phyloP scores from a whole-genome alignment of 2,329 filamentous ascomycete species.

The Trichoderma lentiforme region DNA sequence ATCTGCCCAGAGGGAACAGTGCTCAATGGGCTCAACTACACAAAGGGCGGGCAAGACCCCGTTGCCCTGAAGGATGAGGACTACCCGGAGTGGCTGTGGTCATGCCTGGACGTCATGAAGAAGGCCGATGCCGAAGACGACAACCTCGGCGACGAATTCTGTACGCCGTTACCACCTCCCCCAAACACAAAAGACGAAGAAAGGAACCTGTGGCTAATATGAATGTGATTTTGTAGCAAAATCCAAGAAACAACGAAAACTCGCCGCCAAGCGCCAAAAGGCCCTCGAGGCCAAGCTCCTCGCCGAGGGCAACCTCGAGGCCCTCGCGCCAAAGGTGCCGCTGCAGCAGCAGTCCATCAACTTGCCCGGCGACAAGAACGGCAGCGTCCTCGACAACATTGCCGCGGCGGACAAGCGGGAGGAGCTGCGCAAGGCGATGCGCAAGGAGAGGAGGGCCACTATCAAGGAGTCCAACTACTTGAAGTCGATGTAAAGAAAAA shows the following conservation, averaged over 20 bases:
- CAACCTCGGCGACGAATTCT: conserved; percentile 71
- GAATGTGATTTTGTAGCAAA: conserved; percentile 57
- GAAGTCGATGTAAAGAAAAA: conserved; percentile 62
- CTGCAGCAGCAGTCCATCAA: conserved; percentile 76
- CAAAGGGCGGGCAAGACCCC: conserved; percentile 70
- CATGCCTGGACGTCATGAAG: conserved; percentile 61
- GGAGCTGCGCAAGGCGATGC: conserved; percentile 67
- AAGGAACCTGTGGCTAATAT: not conserved
- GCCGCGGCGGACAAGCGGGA: conserved; percentile 51
- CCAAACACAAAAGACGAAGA: not conserved
- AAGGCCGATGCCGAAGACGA: conserved; percentile 49
- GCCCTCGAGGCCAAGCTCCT: conserved; percentile 56
- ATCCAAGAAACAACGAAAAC: conserved; percentile 74
- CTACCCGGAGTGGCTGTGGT: conserved; percentile 81
- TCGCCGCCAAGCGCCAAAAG: conserved; percentile 64
- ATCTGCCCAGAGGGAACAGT: conserved; percentile 65
- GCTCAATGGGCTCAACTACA: conserved; percentile 71
- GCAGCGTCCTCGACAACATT: conserved; percentile 44
- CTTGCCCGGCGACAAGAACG: conserved; percentile 52
- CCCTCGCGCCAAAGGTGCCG: conserved; percentile 66
- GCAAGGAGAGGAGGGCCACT: conserved; percentile 67
- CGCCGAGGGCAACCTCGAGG: conserved; percentile 63
- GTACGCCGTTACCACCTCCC: conserved; percentile 50
- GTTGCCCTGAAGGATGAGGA: conserved; percentile 70
- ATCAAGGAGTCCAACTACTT: conserved; percentile 88